Conservation (phyloP, 768 basidiomycete species). For the Lentinula boryana region DNA sequence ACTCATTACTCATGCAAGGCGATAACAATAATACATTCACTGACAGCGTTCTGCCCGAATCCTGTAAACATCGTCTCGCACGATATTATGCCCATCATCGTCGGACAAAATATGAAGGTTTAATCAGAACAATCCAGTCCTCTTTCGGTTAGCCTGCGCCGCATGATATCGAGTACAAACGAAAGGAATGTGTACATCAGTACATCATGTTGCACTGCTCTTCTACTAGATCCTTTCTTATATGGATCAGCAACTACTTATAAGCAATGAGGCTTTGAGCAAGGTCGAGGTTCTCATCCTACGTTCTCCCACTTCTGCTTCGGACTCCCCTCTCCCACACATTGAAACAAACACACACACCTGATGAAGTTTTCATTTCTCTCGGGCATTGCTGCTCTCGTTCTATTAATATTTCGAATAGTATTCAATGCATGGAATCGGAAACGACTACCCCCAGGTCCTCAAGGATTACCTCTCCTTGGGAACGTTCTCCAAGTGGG, state of each 20-base stretch:
- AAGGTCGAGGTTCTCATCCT: too few relatives aligned
- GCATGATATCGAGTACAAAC: too few relatives aligned
- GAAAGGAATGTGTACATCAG: background rate
- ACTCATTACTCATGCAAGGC: too few relatives aligned
- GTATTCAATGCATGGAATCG: background rate
- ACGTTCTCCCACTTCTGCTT: too few relatives aligned
- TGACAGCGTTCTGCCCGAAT: too few relatives aligned
- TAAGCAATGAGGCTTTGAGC: background rate
- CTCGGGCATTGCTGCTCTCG: background rate
- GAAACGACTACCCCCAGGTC: conserved; percentile 23
- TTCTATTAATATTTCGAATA: background rate
- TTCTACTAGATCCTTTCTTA: background rate
- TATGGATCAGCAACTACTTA: background rate
- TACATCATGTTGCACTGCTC: background rate
- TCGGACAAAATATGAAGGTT: too few relatives aligned
- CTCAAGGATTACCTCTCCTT: conserved; percentile 24
- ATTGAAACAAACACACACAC: background rate
- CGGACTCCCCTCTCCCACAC: too few relatives aligned
- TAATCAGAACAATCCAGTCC: too few relatives aligned
- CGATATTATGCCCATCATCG: too few relatives aligned
- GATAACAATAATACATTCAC: too few relatives aligned
- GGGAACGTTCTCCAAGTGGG: conserved; percentile 18
- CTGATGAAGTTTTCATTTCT: background rate
- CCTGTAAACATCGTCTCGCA: too few relatives aligned
- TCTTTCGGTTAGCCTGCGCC: too few relatives aligned